These are phyloP conservation scores for Lentinula lateritia DNA, from an alignment of 768 basidiomycete species.

Conservation along the genomic window DNA sequence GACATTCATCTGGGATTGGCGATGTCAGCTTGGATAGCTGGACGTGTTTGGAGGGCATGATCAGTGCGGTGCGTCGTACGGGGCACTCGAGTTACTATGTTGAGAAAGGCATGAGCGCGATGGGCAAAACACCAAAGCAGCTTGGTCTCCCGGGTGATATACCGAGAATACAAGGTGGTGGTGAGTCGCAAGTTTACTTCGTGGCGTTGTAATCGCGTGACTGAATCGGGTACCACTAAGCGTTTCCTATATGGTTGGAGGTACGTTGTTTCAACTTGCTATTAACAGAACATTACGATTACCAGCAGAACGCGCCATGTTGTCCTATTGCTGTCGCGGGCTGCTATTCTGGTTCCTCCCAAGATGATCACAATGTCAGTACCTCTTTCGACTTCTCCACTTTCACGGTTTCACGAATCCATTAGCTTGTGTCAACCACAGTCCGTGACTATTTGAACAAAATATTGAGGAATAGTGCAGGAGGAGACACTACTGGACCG, in stretches of 20 bases:
- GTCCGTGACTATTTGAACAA: conserved; percentile 70
- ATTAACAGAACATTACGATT: background rate
- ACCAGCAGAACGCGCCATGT: conserved; percentile 66
- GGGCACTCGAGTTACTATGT: conserved; percentile 85
- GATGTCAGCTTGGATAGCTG: conserved; percentile 82
- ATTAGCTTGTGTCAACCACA: conserved; percentile 57
- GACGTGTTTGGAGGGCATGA: conserved; percentile 73
- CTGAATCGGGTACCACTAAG: conserved; percentile 26
- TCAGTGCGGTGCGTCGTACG: conserved; percentile 71
- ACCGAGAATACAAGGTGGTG: conserved; percentile 65
- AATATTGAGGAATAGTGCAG: conserved; percentile 32
- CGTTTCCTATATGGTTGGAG: conserved; percentile 84
- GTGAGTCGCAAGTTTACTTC: conserved; percentile 34
- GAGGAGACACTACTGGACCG: conserved; percentile 16
- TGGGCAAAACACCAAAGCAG: conserved; percentile 72
- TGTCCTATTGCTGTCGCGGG: conserved; percentile 77
- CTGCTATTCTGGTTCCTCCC: conserved; percentile 76
- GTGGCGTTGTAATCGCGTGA: background rate
- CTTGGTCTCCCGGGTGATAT: conserved; percentile 61
- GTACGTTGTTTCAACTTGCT: conserved; percentile 26
- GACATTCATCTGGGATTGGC: conserved; percentile 56
- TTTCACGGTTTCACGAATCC: background rate
- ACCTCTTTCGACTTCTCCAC: background rate
- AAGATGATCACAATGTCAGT: conserved; percentile 74
- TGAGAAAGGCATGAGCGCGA: conserved; percentile 80